phyloP scores from a whole-genome alignment of 192 early-diverging fungal species.

The Coemansia biformis region DNA sequence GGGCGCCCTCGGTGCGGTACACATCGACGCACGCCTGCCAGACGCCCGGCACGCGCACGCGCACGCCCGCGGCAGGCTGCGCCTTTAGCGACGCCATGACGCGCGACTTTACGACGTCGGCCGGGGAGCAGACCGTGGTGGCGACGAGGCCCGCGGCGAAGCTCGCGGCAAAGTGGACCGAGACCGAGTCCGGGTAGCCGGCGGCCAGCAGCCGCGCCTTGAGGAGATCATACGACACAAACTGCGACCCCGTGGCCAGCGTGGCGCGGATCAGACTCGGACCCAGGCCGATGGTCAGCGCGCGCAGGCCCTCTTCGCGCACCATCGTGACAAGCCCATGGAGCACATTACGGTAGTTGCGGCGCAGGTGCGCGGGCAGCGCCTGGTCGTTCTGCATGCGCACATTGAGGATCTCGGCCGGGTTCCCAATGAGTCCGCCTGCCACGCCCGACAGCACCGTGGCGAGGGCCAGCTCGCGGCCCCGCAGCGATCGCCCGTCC shows the following conservation, averaged over 20 bases:
- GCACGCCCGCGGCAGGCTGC: not conserved
- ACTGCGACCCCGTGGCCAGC: slow-evolving; percentile 67
- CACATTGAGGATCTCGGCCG: slow-evolving; percentile 74
- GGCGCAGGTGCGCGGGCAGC: slow-evolving; percentile 53
- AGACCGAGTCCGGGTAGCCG: slow-evolving; percentile 57
- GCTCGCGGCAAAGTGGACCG: slow-evolving; percentile 66
- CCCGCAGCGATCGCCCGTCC: slow-evolving; percentile 8
- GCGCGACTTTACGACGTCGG: slow-evolving; percentile 78
- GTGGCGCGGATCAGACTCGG: slow-evolving; percentile 88
- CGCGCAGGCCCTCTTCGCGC: slow-evolving; percentile 62
- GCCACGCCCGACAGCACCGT: slow-evolving; percentile 43
- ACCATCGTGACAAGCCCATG: slow-evolving; percentile 67
- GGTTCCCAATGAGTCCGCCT: slow-evolving; percentile 68
- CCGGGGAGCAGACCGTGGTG: slow-evolving; percentile 72
- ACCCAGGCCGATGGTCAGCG: slow-evolving; percentile 81
- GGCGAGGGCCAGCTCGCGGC: slow-evolving; percentile 9
- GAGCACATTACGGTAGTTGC: slow-evolving; percentile 67
- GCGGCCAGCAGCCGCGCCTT: slow-evolving; percentile 60
- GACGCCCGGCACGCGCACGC: slow-evolving; percentile 21
- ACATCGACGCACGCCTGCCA: slow-evolving; percentile 23
- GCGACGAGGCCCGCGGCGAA: slow-evolving; percentile 68
- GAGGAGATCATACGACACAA: slow-evolving; percentile 70
- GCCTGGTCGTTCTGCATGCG: slow-evolving; percentile 80
- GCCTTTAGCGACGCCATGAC: slow-evolving; percentile 60
- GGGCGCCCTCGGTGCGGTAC: slow-evolving; percentile 60